Conservation (phyloP, 306 rosid genomes). For the Prinsepia uniflora region DNA sequence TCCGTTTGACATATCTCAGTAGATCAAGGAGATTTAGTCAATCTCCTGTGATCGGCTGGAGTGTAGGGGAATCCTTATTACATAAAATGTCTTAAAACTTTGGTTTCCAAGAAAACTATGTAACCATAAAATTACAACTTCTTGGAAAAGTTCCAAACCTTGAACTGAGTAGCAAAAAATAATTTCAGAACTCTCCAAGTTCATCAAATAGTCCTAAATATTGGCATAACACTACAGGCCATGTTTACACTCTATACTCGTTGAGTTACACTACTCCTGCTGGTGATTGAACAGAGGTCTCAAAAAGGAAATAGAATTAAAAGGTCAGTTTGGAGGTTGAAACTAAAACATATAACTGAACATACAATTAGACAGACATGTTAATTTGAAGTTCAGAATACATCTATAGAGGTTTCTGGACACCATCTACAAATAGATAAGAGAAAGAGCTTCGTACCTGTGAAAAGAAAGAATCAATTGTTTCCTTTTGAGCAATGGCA, state of each 20-base stretch:
- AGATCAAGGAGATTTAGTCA: no score
- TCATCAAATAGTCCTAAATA: neutral
- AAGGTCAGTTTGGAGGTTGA: neutral
- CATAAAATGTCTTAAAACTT: neutral
- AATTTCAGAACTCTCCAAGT: neutral
- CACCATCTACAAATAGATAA: slow-evolving; percentile 13
- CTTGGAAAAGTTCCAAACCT: slow-evolving; percentile 8
- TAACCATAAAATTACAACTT: neutral
- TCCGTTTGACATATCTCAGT: no score
- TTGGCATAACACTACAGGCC: slow-evolving; percentile 8
- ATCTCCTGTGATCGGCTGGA: no score
- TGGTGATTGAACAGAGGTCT: neutral
- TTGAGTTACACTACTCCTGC: neutral
- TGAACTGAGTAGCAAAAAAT: neutral
- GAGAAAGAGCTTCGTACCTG: slow-evolving; percentile 53
- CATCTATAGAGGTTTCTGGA: slow-evolving; percentile 16
- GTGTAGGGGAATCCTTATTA: no score
- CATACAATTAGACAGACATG: neutral
- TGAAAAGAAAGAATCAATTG: slow-evolving; percentile 85
- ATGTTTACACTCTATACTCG: neutral
- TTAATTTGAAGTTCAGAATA: slow-evolving; percentile 1
- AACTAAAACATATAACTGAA: neutral
- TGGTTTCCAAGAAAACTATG: neutral
- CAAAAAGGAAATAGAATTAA: neutral
- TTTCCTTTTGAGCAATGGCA: slow-evolving; percentile 83